A percentile compares a stretch with the other conserved stretches of the same genome.
These are phyloP conservation scores for Penicillium sp. DNA, from an alignment of 2,329 filamentous ascomycete species.

Conservation along the genomic window DNA sequence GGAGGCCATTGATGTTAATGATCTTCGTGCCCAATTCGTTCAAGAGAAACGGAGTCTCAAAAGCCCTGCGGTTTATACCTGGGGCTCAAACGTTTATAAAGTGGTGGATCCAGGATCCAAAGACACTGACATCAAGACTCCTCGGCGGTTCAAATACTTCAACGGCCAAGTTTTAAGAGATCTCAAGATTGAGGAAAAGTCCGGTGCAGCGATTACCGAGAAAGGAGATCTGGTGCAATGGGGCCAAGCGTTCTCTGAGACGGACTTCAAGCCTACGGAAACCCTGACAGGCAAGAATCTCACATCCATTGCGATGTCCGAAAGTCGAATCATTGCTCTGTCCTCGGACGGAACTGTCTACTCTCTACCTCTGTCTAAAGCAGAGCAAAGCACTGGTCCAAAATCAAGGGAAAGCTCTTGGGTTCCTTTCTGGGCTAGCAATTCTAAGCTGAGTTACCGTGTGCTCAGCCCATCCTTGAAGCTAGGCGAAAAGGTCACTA, in stretches of 20 bases:
- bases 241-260: conserved; percentile 74
- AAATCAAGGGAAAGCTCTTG: conserved; percentile 69
- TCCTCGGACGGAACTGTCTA: conserved; percentile 76
- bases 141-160: conserved; percentile 77
- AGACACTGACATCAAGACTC: conserved; percentile 76
- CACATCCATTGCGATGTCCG: conserved; percentile 72
- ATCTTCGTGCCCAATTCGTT: conserved; percentile 80
- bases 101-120: conserved; percentile 84
- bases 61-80: conserved; percentile 87
- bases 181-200: conserved; percentile 77
- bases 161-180: conserved; percentile 82
- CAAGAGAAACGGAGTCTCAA: conserved; percentile 82
- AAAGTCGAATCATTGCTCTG: conserved; percentile 80
- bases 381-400: conserved; percentile 66
- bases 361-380: conserved; percentile 74
- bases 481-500: conserved; percentile 71
- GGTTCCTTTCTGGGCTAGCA: conserved; percentile 71
- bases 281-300: conserved; percentile 84
- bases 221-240: conserved; percentile 89
- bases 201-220: conserved; percentile 85
- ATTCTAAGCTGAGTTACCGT: conserved; percentile 68
- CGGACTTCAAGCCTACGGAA: conserved; percentile 62
- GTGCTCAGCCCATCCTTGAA: conserved; percentile 66
- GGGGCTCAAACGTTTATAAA: conserved; percentile 83
- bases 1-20: conserved; percentile 46